Evolutionary conservation across 306 rosid genomes (phyloP).

Genomic region (Citrullus amarus): DNA sequence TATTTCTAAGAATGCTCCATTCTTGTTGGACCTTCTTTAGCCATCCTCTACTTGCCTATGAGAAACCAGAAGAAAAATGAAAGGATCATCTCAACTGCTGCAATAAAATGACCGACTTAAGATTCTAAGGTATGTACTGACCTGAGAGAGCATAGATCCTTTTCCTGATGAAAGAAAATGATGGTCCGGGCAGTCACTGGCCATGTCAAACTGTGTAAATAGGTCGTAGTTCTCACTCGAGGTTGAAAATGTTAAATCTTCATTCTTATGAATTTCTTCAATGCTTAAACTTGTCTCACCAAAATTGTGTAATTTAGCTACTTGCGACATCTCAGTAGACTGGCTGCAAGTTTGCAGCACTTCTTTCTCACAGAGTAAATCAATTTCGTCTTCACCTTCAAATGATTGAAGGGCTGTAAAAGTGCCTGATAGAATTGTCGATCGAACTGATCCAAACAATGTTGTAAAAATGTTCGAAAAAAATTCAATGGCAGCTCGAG

Average conservation of each 20-base stretch:
- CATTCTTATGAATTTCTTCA: constrained; percentile 13
- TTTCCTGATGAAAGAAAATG: constrained; percentile 45
- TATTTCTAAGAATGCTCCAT: constrained; percentile 77
- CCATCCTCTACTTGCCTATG: constrained; percentile 63
- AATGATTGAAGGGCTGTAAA: constrained; percentile 29
- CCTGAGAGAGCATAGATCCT: constrained; percentile 54
- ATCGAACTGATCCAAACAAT: constrained; percentile 45
- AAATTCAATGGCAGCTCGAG: constrained; percentile 63
- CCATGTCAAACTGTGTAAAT: constrained; percentile 59
- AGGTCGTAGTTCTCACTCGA: constrained; percentile 22
- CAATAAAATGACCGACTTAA: not conserved
- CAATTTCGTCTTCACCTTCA: constrained; percentile 37
- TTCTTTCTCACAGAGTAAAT: constrained; percentile 25
- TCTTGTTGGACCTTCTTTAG: constrained; percentile 81
- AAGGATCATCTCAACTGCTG: constrained; percentile 6
- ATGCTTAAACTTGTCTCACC: constrained; percentile 23
- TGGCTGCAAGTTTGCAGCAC: constrained; percentile 25
- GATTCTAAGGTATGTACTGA: constrained; percentile 22
- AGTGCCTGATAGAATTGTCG: constrained; percentile 30
- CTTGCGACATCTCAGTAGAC: constrained; percentile 24
- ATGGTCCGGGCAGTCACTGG: constrained; percentile 63
- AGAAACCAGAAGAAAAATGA: constrained; percentile 11
- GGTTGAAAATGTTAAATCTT: constrained; percentile 19
- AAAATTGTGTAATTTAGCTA: constrained; percentile 17
- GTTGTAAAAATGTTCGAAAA: constrained; percentile 45